Base-by-base conservation (phyloP, 1,284 basidiomycete species). In the Sporisorium reilianum region DNA sequence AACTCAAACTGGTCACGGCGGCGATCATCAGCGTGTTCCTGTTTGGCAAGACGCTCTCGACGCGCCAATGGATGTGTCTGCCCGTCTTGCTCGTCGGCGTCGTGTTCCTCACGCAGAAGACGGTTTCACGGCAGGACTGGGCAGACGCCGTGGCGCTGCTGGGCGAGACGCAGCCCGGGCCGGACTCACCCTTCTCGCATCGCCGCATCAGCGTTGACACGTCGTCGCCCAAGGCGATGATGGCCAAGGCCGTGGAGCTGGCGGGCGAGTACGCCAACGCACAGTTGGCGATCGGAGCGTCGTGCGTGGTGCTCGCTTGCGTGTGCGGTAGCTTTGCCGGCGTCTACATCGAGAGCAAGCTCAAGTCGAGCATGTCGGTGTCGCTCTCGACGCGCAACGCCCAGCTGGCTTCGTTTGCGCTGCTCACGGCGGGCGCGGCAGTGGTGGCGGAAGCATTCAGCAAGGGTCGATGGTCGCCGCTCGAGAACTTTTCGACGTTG, bases 1-100 rank as follows among this genome's bases (percentile, higher is more conserved):
- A 73, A 22, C 70, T 73, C 46, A 73, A 73, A 42, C 64, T 73
- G 20, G 51, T 73, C 7, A 73, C 70, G 11, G 70, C 70, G 7
- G 70, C 70, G 1, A 11, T 73, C 22, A 64, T 73, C 45, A 67
- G 70, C 34, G 64, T 66, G 26, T 54, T 44, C 18, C 11, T 73
- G 6, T 67, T 67, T 18, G 59, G 60, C 12, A 66, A 53, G 45
- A 42, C 52, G 32, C 56, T 73, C n/a, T 59, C 52, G 18, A 8
- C 12, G 10, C 51, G 60, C 14, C 70, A 73, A 22, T 73, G 70
- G 70, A 14, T 58, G 22, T 73, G 60, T 25, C 36, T 73, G 26
- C 64, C 70, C 5, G 12, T 67, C 5, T 34, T 73, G 40, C 22
- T 73, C 20, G 8, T 46, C 2, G 70, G 70, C 0, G 70, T 73